These are phyloP conservation scores for Mayamaea pseudoterrestris DNA, from an alignment of 108 stramenopile genomes.

Conservation along the genomic window DNA sequence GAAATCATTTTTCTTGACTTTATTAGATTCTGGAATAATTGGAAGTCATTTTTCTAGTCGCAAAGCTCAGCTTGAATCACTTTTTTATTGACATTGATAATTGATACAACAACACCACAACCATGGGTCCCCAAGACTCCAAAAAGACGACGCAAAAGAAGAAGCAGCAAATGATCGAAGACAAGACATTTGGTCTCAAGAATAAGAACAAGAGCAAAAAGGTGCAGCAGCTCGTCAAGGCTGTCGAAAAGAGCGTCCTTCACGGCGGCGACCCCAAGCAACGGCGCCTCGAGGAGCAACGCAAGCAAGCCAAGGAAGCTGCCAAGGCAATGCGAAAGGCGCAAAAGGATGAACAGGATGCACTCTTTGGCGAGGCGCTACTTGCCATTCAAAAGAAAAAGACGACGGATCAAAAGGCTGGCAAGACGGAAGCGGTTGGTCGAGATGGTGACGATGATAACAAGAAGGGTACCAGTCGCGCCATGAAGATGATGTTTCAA, in stretches of 20 bases:
- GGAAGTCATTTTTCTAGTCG: too few relatives aligned
- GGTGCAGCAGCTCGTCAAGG: slow-evolving; percentile 47
- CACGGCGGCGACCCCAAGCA: slow-evolving; percentile 54
- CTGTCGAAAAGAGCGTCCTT: slow-evolving; percentile 40
- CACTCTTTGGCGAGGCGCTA: slow-evolving; percentile 72
- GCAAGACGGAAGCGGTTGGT: slow-evolving; percentile 64
- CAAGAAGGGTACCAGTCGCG: slow-evolving; percentile 47
- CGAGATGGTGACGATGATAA: slow-evolving; percentile 58
- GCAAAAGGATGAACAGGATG: slow-evolving; percentile 70
- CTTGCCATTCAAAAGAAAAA: slow-evolving; percentile 65
- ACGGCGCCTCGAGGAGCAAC: slow-evolving; percentile 44
- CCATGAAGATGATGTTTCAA: slow-evolving; percentile 86
- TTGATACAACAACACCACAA: background rate
- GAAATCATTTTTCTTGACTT: too few relatives aligned
- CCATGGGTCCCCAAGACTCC: slow-evolving; percentile 23
- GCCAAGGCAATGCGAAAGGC: slow-evolving; percentile 64
- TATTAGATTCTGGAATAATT: too few relatives aligned
- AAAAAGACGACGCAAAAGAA: slow-evolving; percentile 82
- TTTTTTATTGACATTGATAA: background rate
- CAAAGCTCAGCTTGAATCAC: too few relatives aligned
- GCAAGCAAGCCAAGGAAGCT: slow-evolving; percentile 46
- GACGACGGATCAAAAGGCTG: slow-evolving; percentile 35
- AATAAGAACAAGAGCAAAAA: slow-evolving; percentile 85
- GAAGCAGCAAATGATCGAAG: slow-evolving; percentile 69
- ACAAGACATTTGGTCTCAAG: slow-evolving; percentile 85